Percentiles rank a stretch among this genome's conserved stretches.
Evolutionary conservation across 225 moss, liverwort and hornwort species (phyloP).

Genomic region (Bryum argenteum): DNA sequence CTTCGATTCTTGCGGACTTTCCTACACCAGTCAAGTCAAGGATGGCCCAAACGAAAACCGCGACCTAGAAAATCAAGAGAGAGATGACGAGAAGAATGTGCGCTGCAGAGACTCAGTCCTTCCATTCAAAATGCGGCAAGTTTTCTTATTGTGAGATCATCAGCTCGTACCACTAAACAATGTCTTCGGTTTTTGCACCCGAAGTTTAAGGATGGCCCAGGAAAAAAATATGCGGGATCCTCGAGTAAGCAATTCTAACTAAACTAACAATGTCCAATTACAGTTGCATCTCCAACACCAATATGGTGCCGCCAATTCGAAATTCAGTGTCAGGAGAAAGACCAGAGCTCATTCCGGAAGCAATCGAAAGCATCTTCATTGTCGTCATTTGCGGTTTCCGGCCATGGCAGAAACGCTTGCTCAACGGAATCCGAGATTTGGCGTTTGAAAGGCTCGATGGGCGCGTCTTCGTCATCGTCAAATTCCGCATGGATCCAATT

Average conservation of each 20-base stretch:
- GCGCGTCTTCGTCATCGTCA: background rate
- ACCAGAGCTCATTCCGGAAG: conserved; percentile 20
- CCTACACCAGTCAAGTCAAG: too few relatives aligned
- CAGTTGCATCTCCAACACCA: too few relatives aligned
- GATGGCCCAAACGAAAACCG: too few relatives aligned
- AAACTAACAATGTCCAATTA: background rate
- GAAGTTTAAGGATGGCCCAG: conserved; percentile 11
- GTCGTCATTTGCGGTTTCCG: background rate
- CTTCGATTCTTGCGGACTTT: too few relatives aligned
- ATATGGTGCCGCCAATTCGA: too few relatives aligned
- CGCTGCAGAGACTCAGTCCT: background rate
- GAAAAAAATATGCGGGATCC: conserved; percentile 18
- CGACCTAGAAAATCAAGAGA: too few relatives aligned
- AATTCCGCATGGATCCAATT: conserved; percentile 21
- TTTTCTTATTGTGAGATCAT: conserved; percentile 1
- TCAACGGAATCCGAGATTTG: conserved; percentile 9
- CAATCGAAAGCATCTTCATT: background rate
- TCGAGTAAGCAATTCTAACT: background rate
- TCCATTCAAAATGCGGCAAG: background rate
- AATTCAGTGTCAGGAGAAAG: conserved; percentile 22
- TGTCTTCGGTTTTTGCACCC: background rate
- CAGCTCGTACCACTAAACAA: background rate
- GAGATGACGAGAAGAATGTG: background rate
- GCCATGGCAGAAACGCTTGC: conserved; percentile 14
- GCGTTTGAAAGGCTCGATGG: background rate